Conservation (phyloP, 495 filamentous ascomycete species). For the Tuber aestivum region DNA sequence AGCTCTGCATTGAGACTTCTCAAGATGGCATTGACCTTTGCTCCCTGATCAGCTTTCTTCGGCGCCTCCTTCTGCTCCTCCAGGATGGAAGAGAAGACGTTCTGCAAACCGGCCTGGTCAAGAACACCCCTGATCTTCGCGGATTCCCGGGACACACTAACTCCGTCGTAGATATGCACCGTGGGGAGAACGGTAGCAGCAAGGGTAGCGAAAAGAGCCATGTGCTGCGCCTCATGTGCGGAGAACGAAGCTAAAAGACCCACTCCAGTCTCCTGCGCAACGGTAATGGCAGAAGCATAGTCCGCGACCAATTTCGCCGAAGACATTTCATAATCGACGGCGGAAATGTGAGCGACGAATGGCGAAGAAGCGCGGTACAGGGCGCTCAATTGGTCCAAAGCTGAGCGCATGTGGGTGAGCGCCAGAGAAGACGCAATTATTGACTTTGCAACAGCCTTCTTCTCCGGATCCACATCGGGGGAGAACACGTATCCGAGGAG, state of each 20-base stretch:
- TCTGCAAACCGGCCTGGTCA: conserved; percentile 62
- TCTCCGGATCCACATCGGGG: conserved; percentile 84
- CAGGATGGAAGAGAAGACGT: conserved; percentile 62
- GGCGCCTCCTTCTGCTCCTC: conserved; percentile 54
- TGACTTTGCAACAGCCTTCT: conserved; percentile 83
- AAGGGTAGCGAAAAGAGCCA: conserved; percentile 82
- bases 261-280: conserved; percentile 87
- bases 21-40: conserved; percentile 67
- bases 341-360: conserved; percentile 89
- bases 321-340: conserved; percentile 68
- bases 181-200: conserved; percentile 73
- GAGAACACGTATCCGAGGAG: conserved; percentile 96
- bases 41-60: conserved; percentile 66
- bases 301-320: conserved; percentile 70
- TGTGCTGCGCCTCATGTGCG: conserved; percentile 87
- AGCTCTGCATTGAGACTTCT: conserved; percentile 83
- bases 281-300: conserved; percentile 70
- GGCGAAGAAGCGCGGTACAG: conserved; percentile 86
- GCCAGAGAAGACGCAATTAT: conserved; percentile 79
- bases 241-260: conserved; percentile 80
- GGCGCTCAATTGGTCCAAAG: conserved; percentile 80
- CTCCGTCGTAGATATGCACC: conserved; percentile 87
- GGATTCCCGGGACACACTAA: conserved; percentile 78
- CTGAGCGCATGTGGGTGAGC: conserved; percentile 69
- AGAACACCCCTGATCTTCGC: conserved; percentile 79